These are phyloP conservation scores for Pseudoturritis turrita DNA, from an alignment of 345 rosid genomes.

Conservation along the genomic window DNA sequence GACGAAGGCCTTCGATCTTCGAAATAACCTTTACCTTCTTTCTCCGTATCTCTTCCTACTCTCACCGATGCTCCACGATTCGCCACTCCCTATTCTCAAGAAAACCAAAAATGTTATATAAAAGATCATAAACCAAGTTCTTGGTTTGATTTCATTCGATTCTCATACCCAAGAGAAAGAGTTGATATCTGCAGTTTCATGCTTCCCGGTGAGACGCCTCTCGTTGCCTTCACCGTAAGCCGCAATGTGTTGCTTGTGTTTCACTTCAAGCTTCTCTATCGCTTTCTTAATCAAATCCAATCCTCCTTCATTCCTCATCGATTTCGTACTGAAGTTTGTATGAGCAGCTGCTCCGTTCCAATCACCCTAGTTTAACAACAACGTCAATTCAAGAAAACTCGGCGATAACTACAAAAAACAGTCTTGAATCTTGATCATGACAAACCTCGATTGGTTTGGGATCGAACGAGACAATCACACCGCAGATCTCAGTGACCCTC, in stretches of 20 bases:
- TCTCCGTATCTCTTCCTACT: slow-evolving; percentile 75
- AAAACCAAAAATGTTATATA: background rate
- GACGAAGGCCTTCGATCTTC: slow-evolving; percentile 85
- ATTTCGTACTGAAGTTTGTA: slow-evolving; percentile 94
- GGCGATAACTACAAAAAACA: background rate
- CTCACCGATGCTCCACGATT: slow-evolving; percentile 70
- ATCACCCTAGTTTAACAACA: slow-evolving; percentile 57
- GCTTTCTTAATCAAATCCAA: slow-evolving; percentile 83
- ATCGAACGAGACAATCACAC: slow-evolving; percentile 82
- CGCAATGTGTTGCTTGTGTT: slow-evolving; percentile 77
- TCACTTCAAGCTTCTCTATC: slow-evolving; percentile 73
- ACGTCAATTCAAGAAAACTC: background rate
- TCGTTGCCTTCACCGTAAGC: slow-evolving; percentile 98
- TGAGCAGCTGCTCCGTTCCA: slow-evolving; percentile 99
- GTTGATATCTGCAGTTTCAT: slow-evolving; percentile 84
- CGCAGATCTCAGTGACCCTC: slow-evolving; percentile 93
- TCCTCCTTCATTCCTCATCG: slow-evolving; percentile 89
- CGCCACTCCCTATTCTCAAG: slow-evolving; percentile 57
- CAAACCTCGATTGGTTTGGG: slow-evolving; percentile 90
- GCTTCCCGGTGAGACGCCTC: slow-evolving; percentile 89
- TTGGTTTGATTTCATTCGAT: background rate
- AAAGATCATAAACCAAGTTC: background rate
- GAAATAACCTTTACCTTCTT: slow-evolving; percentile 70
- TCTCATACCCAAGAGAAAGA: slow-evolving; percentile 78
- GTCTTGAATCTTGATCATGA: background rate